Evolutionary conservation across 2,329 filamentous ascomycete genomes (phyloP).

Genomic region (Trichoderma breve): DNA sequence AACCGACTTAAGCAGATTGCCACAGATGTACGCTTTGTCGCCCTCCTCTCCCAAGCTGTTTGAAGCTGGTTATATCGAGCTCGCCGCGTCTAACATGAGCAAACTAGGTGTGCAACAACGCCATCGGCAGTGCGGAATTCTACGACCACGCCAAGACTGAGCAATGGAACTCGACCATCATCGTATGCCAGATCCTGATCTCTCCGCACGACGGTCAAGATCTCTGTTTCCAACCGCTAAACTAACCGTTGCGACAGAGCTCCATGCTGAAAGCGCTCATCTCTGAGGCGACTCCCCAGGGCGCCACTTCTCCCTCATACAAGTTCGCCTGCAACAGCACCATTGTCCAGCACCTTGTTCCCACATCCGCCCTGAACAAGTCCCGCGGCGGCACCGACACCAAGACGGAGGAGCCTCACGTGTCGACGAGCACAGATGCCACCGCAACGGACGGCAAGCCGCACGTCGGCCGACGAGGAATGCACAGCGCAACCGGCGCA

Average conservation of each 20-base stretch:
- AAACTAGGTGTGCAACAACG: slow-evolving; percentile 73
- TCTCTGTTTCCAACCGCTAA: not conserved
- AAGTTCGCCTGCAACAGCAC: slow-evolving; percentile 98
- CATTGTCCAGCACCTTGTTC: slow-evolving; percentile 88
- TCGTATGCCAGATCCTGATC: slow-evolving; percentile 62
- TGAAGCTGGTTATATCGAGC: not conserved
- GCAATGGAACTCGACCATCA: slow-evolving; percentile 89
- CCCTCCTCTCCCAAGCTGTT: not conserved
- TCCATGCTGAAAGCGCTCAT: slow-evolving; percentile 75
- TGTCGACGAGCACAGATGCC: slow-evolving; percentile 54
- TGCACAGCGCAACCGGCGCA: slow-evolving; percentile 82
- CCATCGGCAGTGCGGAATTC: slow-evolving; percentile 69
- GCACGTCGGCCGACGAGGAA: slow-evolving; percentile 81
- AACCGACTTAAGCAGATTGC: slow-evolving; percentile 82
- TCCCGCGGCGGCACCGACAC: slow-evolving; percentile 50
- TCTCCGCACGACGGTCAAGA: slow-evolving; percentile 12
- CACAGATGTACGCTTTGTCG: slow-evolving; percentile 62
- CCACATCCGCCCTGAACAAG: slow-evolving; percentile 63
- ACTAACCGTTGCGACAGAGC: slow-evolving; percentile 51
- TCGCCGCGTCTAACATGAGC: not conserved
- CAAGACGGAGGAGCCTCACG: slow-evolving; percentile 49
- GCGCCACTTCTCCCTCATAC: slow-evolving; percentile 62
- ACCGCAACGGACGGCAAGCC: slow-evolving; percentile 62
- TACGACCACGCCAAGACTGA: slow-evolving; percentile 87
- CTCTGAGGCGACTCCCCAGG: slow-evolving; percentile 64